Conservation (phyloP, 1,139 yeast species). For the Protomyces inouyei region DNA sequence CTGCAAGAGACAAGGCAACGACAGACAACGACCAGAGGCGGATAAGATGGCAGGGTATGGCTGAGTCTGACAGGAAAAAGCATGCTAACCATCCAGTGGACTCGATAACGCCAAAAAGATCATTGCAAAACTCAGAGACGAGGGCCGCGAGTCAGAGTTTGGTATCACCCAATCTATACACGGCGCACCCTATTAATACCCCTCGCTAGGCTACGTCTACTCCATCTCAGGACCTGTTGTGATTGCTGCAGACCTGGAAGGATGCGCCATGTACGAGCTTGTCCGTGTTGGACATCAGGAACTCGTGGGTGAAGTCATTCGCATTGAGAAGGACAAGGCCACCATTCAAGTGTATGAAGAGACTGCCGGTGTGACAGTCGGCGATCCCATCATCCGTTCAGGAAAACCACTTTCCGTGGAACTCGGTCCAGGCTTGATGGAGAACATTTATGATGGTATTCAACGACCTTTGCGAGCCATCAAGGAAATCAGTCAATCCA, state of each 20-base stretch:
- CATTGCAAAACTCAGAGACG: constrained; percentile 64
- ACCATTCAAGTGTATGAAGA: constrained; percentile 98
- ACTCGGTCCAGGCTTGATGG: constrained; percentile 98
- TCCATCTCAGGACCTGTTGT: constrained; percentile 50
- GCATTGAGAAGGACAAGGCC: constrained; percentile 93
- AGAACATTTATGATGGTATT: constrained; percentile 97
- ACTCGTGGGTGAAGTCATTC: constrained; percentile 95
- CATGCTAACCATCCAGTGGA: constrained; percentile 53
- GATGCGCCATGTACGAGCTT: constrained; percentile 98
- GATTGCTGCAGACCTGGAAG: constrained; percentile 96
- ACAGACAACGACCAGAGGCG: no score
- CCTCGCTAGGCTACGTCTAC: constrained; percentile 19
- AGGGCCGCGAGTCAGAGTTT: constrained; percentile 56
- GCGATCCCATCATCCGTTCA: constrained; percentile 96
- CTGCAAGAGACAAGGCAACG: background rate
- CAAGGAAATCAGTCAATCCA: constrained; percentile 76
- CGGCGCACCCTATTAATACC: constrained; percentile 46
- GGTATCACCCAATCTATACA: background rate
- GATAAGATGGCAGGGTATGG: background rate
- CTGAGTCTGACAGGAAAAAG: background rate
- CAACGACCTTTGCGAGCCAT: constrained; percentile 96
- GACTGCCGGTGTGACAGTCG: constrained; percentile 96
- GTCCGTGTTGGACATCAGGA: constrained; percentile 83
- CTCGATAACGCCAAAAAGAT: constrained; percentile 95
- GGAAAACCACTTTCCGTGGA: constrained; percentile 98